Evolutionary conservation across 1,284 basidiomycete genomes (phyloP).

Genomic region (Pseudozyma sp.): DNA sequence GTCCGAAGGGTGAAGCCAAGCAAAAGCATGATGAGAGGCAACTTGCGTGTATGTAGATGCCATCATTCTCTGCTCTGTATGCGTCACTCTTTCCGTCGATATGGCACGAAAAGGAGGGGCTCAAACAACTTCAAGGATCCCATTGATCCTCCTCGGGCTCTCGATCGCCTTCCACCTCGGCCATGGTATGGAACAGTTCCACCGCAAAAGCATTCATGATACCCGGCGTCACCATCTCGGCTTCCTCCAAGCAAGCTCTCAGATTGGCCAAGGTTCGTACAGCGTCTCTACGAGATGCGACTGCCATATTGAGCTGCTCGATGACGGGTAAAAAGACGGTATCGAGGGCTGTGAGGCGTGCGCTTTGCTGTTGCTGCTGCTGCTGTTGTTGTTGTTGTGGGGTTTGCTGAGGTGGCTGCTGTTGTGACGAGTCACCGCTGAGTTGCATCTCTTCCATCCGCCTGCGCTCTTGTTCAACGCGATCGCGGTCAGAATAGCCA

Average conservation of each 20-base stretch:
- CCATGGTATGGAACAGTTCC: conserved; percentile 64
- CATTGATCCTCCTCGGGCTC: conserved; percentile 51
- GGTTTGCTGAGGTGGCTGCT: not conserved
- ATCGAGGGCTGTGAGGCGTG: conserved; percentile 53
- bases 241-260: conserved; percentile 49
- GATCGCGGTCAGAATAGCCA: conserved; percentile 15
- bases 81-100: not conserved
- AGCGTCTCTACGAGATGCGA: conserved; percentile 52
- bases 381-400: conserved; percentile 2
- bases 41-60: conserved; percentile 25
- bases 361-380: conserved; percentile 13
- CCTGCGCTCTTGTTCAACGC: conserved; percentile 46
- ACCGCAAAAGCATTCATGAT: conserved; percentile 64
- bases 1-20: not conserved
- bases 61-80: not conserved
- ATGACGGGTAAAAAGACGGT: conserved; percentile 62
- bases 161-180: conserved; percentile 49
- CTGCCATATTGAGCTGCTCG: conserved; percentile 60
- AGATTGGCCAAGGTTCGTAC: conserved; percentile 52
- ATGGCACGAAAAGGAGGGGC: not conserved
- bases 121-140: conserved; percentile 17
- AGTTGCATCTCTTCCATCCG: conserved; percentile 51
- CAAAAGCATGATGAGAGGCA: not conserved
- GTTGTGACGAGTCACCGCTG: not conserved
- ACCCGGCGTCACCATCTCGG: conserved; percentile 61